These are phyloP conservation scores for Yamadazyma sp. DNA, from an alignment of 1,139 yeast genomes.

Conservation along the genomic window DNA sequence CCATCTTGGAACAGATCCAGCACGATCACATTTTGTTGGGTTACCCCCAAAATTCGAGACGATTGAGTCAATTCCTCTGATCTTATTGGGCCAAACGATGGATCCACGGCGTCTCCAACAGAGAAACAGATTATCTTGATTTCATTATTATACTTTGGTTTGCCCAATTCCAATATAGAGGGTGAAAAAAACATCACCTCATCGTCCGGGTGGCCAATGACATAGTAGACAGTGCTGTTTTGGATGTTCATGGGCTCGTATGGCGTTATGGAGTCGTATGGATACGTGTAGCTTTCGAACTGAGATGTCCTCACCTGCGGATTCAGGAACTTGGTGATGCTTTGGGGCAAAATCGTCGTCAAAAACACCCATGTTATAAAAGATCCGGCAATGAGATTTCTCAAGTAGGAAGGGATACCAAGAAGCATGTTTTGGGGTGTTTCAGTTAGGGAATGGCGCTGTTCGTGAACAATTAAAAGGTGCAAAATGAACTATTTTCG, in stretches of 20 bases:
- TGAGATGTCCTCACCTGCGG: slow-evolving; percentile 26
- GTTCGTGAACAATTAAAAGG: no score
- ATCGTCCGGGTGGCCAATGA: slow-evolving; percentile 97
- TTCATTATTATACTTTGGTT: slow-evolving; percentile 48
- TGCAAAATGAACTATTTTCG: neutral
- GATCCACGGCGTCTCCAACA: slow-evolving; percentile 64
- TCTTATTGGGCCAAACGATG: slow-evolving; percentile 68
- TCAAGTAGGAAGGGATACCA: slow-evolving; percentile 6
- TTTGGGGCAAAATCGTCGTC: slow-evolving; percentile 43
- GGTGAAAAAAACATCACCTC: slow-evolving; percentile 98
- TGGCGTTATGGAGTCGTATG: slow-evolving; percentile 39
- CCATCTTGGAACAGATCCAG: slow-evolving; percentile 66
- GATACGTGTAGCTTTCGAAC: slow-evolving; percentile 25
- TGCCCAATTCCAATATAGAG: slow-evolving; percentile 55
- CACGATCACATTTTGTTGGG: slow-evolving; percentile 40
- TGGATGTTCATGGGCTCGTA: slow-evolving; percentile 36
- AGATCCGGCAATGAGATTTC: slow-evolving; percentile 16
- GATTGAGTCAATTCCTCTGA: slow-evolving; percentile 58
- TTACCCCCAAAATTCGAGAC: slow-evolving; percentile 57
- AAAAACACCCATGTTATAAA: slow-evolving; percentile 40
- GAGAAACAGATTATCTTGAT: slow-evolving; percentile 72
- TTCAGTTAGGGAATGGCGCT: neutral
- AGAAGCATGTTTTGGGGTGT: slow-evolving; percentile 1
- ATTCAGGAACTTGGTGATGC: slow-evolving; percentile 29
- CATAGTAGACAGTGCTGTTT: slow-evolving; percentile 44